Evolutionary conservation across 805 yeast genomes (phyloP).

Genomic region (Maudiozyma saulgeensis): DNA sequence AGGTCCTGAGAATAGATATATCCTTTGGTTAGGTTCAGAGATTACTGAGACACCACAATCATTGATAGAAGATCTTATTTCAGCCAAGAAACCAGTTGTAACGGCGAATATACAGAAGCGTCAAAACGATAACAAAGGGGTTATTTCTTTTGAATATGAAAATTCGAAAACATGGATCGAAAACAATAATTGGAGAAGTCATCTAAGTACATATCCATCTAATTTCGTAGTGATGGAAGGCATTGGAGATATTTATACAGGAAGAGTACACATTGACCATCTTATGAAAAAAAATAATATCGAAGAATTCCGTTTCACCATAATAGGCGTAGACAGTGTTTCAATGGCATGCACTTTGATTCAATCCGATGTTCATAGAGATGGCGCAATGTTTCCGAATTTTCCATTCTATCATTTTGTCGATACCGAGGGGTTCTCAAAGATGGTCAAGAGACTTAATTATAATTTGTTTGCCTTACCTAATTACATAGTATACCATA

Average conservation of each 20-base stretch:
- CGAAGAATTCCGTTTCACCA: constrained; percentile 48
- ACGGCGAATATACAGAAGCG: constrained; percentile 87
- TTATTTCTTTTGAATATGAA: constrained; percentile 49
- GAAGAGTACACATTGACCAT: constrained; percentile 76
- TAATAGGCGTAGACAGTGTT: constrained; percentile 83
- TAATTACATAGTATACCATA: constrained; percentile 64
- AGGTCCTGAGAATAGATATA: constrained; percentile 81
- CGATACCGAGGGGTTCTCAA: constrained; percentile 92
- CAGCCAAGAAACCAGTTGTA: constrained; percentile 71
- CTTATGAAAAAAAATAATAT: constrained; percentile 47
- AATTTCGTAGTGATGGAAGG: constrained; percentile 92
- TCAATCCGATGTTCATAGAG: constrained; percentile 91
- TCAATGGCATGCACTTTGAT: constrained; percentile 92
- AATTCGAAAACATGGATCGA: constrained; percentile 91
- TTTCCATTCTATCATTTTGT: constrained; percentile 91
- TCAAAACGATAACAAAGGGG: constrained; percentile 34
- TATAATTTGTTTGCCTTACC: constrained; percentile 85
- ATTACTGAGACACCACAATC: constrained; percentile 78
- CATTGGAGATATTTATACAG: constrained; percentile 78
- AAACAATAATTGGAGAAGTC: constrained; percentile 58
- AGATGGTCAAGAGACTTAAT: constrained; percentile 86
- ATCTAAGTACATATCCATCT: constrained; percentile 58
- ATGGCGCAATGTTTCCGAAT: constrained; percentile 97
- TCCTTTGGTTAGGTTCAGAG: constrained; percentile 90
- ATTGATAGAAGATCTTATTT: constrained; percentile 70